phyloP scores from a whole-genome alignment of 352 stramenopile genomes.

The Pythium dissimile region DNA sequence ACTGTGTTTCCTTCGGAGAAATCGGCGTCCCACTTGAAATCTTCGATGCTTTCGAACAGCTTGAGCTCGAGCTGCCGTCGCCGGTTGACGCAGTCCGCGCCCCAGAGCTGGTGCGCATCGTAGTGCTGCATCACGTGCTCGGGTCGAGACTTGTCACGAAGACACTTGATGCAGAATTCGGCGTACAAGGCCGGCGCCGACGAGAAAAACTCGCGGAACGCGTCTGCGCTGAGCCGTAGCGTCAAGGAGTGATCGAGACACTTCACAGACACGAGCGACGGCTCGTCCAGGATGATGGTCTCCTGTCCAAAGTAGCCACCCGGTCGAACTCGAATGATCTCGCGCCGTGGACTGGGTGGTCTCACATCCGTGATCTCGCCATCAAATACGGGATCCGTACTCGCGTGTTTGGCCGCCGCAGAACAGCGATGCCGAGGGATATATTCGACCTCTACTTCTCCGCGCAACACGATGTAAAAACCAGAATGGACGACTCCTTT shows the following conservation, averaged over 20 bases:
- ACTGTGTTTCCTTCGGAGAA: conserved; percentile 46
- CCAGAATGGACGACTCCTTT: conserved; percentile 22
- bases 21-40: conserved; percentile 59
- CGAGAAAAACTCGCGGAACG: conserved; percentile 55
- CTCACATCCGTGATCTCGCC: too few species aligned
- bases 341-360: conserved; percentile 1
- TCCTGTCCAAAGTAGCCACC: conserved; percentile 70
- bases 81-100: conserved; percentile 46
- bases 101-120: conserved; percentile 53
- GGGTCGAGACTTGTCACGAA: conserved; percentile 36
- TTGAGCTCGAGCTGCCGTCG: conserved; percentile 42
- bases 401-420: background rate
- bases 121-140: conserved; percentile 77
- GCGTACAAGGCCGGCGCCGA: conserved; percentile 51
- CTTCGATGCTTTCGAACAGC: conserved; percentile 65
- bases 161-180: conserved; percentile 68
- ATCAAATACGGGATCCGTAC: too few species aligned
- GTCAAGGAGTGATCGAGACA: conserved; percentile 42
- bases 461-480: conserved; percentile 50
- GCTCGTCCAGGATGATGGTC: conserved; percentile 45
- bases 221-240: conserved; percentile 35
- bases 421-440: conserved; percentile 5
- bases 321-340: conserved; percentile 35
- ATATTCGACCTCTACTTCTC: conserved; percentile 30
- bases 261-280: conserved; percentile 32